Evolutionary conservation across 495 filamentous ascomycete species (phyloP), one percentile per base, ranked within the genome.

Genomic region (Penicillium egyptiacum): DNA sequence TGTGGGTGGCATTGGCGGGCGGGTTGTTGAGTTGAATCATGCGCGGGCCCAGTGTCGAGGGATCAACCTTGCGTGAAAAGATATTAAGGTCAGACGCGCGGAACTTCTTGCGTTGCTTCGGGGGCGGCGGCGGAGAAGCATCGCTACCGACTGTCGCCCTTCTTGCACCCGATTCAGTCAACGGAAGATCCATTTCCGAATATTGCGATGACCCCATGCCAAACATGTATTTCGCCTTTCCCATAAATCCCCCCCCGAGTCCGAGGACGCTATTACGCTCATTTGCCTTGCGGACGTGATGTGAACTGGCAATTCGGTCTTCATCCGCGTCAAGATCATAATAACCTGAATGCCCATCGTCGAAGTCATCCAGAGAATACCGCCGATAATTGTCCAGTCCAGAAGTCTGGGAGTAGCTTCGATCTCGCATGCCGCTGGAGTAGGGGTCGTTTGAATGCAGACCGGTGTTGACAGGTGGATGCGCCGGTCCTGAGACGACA

Each of bases 1-100:
- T 94, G 78, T 92, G 91, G 51, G 75, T 78, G 26, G 85, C 78
- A 70, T 99, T 99, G 20, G 93, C 93, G 5, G 93, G 92, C 9
- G 93, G 91, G 69, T 99, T 98, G 79, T 99, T 99, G 70, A 99
- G 82, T 70, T 95, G 86, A 69, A 99, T 98, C 59, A 96, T 86
- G 39, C 95, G 83, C 44, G 95, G 95, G 1, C 95, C 95, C 42
- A 97, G 73, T 5, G 88, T 93, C 39, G 92, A 91, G 2, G 92
- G 90, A 69, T 99, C 95, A 31, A 84, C 80, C 68, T 92, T 93
- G 43, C 87, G 77, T 11, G 91, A 90, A 68, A 98, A 91, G n/a
- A 93, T 90, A 71, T 89, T 97, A 81, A 98, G 93, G 53, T 84
- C 89, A 57, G 85, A 82, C 45, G 83, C 75, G 64, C 81, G 79